Base-by-base conservation (phyloP, 2,329 filamentous ascomycete genomes). In the Xylaria sp. region DNA sequence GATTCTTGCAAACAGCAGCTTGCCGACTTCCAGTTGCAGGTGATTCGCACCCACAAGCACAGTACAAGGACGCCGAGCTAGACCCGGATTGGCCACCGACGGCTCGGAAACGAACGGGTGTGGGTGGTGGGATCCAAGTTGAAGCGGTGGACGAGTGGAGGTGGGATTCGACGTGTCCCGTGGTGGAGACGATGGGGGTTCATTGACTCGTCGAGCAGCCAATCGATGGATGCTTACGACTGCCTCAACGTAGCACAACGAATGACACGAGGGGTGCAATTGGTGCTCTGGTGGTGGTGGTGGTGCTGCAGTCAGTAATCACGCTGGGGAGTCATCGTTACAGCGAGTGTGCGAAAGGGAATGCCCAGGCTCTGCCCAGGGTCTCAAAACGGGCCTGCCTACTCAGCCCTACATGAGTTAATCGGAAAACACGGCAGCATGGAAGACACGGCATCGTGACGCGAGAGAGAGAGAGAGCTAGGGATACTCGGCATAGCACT, bases 401-500 rank as follows among this genome's bases (percentile, higher is more conserved):
- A 57, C n/a, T 65, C 64, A 68, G 66, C 66, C 66, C 59, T 68
- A 67, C 57, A 31, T 31, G 28, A 4, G 28, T 9, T 65, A 35
- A 47, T 51, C 63, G 57, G 58, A 28, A 63, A 61, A 38, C 38
- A 37, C 62, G 60, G 65, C 55, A 61, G 47, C 43, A 37, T 55
- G 47, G 45, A 23, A 49, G 59, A 60, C 28, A 21, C 63, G 56
- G 63, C 60, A 63, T 40, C 59, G 23, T 52, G 0, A 47, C 28
- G n/a, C 28, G 9, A 31, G 28, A 31, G 5, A 31, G 28, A 31
- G 28, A 31, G 28, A 31, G 28, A 31, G 28, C 28, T 5, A 31
- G 28, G 28, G 28, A 31, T 9, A 31, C 28, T 4, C 28, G 28
- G 28, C 28, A 5, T 15, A 37, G 37, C 28, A 5, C 28, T 4